These are phyloP conservation scores for Neopestalotiopsis sp. DNA, from an alignment of 2,329 filamentous ascomycete genomes.

Conservation along the genomic window DNA sequence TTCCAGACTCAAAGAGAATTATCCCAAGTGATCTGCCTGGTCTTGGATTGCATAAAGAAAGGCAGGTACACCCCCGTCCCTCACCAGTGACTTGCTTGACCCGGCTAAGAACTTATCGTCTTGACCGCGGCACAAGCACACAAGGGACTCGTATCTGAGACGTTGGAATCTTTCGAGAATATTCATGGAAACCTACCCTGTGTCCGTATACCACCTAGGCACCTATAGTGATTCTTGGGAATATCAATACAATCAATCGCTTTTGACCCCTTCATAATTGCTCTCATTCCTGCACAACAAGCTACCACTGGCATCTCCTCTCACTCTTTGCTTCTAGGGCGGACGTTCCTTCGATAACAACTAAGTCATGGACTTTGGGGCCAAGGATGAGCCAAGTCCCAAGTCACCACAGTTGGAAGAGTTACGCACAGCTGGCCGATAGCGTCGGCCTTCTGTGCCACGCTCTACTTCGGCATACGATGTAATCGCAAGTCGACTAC, in stretches of 20 bases:
- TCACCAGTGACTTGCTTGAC: no score
- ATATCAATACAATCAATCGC: neutral
- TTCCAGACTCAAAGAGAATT: slow-evolving; percentile 13
- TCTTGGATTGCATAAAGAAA: no score
- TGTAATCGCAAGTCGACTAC: slow-evolving; percentile 11
- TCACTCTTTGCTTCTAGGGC: neutral
- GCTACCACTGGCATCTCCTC: neutral
- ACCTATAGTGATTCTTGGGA: neutral
- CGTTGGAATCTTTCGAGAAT: slow-evolving; percentile 6
- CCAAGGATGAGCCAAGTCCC: slow-evolving; percentile 24
- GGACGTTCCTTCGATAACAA: neutral
- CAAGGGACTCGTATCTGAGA: neutral
- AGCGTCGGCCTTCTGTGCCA: slow-evolving; percentile 23
- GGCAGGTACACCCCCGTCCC: no score
- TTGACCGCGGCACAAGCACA: neutral
- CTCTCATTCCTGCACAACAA: neutral
- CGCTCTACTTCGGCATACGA: slow-evolving; percentile 34
- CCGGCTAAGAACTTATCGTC: neutral
- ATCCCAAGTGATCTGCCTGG: neutral
- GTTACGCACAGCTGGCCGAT: slow-evolving; percentile 25
- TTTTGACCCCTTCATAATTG: neutral
- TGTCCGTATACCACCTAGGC: slow-evolving; percentile 3
- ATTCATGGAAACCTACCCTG: neutral
- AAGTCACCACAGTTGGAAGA: slow-evolving; percentile 21
- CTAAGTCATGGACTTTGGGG: slow-evolving; percentile 21